Conservation (phyloP, 1,139 yeast genomes). For the Pichia sp. region DNA sequence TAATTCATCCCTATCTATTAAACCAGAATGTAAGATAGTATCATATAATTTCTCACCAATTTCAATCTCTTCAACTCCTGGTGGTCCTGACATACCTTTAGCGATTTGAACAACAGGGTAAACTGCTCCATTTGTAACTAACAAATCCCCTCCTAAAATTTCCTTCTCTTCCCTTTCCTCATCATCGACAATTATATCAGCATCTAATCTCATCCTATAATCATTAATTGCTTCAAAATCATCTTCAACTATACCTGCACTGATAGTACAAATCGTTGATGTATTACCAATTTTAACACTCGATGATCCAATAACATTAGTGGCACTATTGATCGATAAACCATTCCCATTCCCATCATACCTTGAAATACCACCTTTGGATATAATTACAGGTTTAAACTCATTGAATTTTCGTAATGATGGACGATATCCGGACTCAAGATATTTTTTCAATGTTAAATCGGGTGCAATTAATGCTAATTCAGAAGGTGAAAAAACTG, state of each 20-base stretch:
- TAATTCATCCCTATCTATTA: slow-evolving; percentile 42
- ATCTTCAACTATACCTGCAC: slow-evolving; percentile 61
- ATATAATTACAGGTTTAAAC: slow-evolving; percentile 51
- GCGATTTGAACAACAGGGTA: slow-evolving; percentile 79
- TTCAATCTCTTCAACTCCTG: slow-evolving; percentile 86
- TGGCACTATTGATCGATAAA: slow-evolving; percentile 16
- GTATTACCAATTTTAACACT: slow-evolving; percentile 71
- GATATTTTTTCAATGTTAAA: slow-evolving; percentile 69
- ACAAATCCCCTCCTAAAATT: slow-evolving; percentile 7
- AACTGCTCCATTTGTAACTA: slow-evolving; percentile 31
- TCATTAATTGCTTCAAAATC: slow-evolving; percentile 33
- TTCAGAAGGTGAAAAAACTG: slow-evolving; percentile 71
- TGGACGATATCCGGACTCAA: slow-evolving; percentile 66
- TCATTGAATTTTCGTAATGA: slow-evolving; percentile 65
- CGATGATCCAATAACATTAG: slow-evolving; percentile 58
- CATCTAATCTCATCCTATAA: slow-evolving; percentile 27
- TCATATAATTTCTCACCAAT: slow-evolving; percentile 65
- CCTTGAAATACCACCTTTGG: slow-evolving; percentile 37
- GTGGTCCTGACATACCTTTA: slow-evolving; percentile 65
- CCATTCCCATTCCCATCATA: slow-evolving; percentile 21
- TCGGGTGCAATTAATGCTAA: slow-evolving; percentile 84
- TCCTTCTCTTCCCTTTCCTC: slow-evolving; percentile 9
- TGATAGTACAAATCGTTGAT: slow-evolving; percentile 65
- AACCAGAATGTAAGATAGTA: slow-evolving; percentile 45
- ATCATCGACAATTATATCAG: slow-evolving; percentile 23